A percentile compares a stretch with the other conserved stretches of the same genome.
Evolutionary conservation across 345 rosid species (phyloP).

Genomic region (Jatropha curcas): DNA sequence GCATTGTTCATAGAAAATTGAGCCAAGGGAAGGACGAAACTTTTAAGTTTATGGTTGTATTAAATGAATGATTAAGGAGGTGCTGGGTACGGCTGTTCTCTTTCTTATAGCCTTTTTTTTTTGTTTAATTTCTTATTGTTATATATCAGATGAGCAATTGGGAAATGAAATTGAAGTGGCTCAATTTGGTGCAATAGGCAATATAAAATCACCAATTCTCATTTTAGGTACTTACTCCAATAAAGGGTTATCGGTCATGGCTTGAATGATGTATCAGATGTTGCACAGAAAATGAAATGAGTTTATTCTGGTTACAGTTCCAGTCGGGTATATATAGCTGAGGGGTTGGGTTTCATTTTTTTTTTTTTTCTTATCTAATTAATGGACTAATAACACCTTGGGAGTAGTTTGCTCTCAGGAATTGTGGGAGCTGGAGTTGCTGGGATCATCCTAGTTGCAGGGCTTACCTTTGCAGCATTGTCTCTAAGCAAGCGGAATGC

Average conservation of each 20-base stretch:
- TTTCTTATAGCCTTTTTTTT: background rate
- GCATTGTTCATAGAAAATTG: background rate
- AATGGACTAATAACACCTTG: slow-evolving; percentile 62
- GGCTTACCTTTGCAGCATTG: slow-evolving; percentile 59
- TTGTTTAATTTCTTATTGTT: background rate
- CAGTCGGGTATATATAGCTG: background rate
- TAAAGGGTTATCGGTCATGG: background rate
- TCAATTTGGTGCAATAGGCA: background rate
- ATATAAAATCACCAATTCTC: background rate
- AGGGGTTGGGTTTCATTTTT: slow-evolving; percentile 17
- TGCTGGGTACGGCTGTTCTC: background rate
- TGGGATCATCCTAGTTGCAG: slow-evolving; percentile 57
- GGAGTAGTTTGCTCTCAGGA: slow-evolving; percentile 82
- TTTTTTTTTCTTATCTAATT: background rate
- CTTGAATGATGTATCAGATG: background rate
- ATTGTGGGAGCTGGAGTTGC: slow-evolving; percentile 74
- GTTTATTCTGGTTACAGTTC: background rate
- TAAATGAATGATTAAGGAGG: background rate
- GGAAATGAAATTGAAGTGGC: background rate
- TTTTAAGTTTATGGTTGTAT: background rate
- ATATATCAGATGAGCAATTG: too few relatives aligned
- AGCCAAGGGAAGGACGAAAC: background rate
- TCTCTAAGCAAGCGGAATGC: slow-evolving; percentile 53
- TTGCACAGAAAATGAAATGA: background rate
- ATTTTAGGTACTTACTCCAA: background rate